phyloP scores from a whole-genome alignment of 2,329 filamentous ascomycete genomes.

The Fusarium concolor region DNA sequence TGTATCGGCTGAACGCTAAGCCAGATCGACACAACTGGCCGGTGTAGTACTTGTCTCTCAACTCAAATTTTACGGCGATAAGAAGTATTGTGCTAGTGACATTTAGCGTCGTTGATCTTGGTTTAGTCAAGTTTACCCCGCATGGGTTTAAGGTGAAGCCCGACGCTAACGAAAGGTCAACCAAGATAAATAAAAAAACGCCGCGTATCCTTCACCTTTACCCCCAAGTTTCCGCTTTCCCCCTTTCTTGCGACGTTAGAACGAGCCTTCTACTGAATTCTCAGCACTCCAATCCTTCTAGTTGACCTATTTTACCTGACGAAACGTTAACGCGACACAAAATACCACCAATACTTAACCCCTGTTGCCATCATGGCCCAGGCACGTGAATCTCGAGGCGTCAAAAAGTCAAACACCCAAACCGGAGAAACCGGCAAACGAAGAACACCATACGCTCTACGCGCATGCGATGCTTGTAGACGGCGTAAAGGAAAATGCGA shows the following conservation, averaged over 20 bases:
- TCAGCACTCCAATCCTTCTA: rapidly evolving
- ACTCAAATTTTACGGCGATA: not conserved
- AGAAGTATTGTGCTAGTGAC: not conserved
- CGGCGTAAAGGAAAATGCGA: conserved; percentile 28
- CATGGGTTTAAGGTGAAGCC: conserved; percentile 9
- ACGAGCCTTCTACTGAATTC: not conserved
- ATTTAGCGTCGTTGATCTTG: not conserved
- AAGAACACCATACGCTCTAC: conserved; percentile 21
- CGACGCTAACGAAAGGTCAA: not conserved
- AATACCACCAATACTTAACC: not conserved
- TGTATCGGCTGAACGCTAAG: not conserved
- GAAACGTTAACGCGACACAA: not conserved
- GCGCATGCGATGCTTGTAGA: conserved; percentile 26
- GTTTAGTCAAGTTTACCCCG: conserved; percentile 16
- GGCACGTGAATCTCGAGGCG: conserved; percentile 6
- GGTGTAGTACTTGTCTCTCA: not conserved
- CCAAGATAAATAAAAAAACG: conserved; percentile 2
- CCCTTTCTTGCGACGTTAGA: too few species aligned
- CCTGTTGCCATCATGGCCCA: conserved; percentile 7
- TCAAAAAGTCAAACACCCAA: conserved; percentile 7
- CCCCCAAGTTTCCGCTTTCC: not conserved
- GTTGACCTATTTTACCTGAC: not conserved
- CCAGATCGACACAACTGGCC: not conserved
- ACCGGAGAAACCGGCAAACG: conserved; percentile 5
- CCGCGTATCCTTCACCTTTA: not conserved